Evolutionary conservation across 176 grass and related monocot genomes (phyloP).

Genomic region (Phoenix dactylifera): DNA sequence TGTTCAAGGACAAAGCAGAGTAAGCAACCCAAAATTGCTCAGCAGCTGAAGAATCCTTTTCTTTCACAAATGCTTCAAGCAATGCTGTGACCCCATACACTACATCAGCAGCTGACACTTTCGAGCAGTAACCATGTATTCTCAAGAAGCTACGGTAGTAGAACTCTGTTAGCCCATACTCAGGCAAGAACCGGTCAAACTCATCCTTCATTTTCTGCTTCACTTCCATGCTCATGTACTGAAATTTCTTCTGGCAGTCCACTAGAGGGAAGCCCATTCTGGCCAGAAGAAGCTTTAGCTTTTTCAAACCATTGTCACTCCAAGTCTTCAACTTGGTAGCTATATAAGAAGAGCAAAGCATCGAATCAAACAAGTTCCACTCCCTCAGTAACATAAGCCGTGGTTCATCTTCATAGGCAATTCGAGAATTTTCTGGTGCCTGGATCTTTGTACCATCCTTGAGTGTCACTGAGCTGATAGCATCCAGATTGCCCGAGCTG

Average conservation of each 20-base stretch:
- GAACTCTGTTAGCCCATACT: constrained; percentile 85
- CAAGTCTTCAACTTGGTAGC: constrained; percentile 85
- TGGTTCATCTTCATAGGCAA: constrained; percentile 90
- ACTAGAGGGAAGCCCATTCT: constrained; percentile 83
- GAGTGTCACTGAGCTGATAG: constrained; percentile 52
- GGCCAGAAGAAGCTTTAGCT: constrained; percentile 74
- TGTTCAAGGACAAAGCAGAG: constrained; percentile 62
- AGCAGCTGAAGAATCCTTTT: constrained; percentile 36
- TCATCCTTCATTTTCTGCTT: constrained; percentile 79
- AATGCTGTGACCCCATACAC: constrained; percentile 81
- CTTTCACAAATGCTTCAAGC: constrained; percentile 33
- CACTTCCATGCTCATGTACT: constrained; percentile 97
- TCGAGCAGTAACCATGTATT: constrained; percentile 69
- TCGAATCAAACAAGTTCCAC: constrained; percentile 87
- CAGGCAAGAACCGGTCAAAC: constrained; percentile 75
- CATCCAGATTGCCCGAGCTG: constrained; percentile 54
- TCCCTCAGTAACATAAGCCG: constrained; percentile 72
- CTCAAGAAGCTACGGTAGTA: constrained; percentile 81
- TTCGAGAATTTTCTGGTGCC: constrained; percentile 62
- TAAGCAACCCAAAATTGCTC: constrained; percentile 84
- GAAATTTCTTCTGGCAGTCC: constrained; percentile 89
- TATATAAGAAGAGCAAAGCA: constrained; percentile 85
- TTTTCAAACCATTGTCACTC: constrained; percentile 94
- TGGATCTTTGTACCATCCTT: constrained; percentile 87
- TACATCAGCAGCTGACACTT: constrained; percentile 83